Evolutionary conservation across 2,329 filamentous ascomycete genomes (phyloP).

Genomic region (Arthroderma uncinatum): DNA sequence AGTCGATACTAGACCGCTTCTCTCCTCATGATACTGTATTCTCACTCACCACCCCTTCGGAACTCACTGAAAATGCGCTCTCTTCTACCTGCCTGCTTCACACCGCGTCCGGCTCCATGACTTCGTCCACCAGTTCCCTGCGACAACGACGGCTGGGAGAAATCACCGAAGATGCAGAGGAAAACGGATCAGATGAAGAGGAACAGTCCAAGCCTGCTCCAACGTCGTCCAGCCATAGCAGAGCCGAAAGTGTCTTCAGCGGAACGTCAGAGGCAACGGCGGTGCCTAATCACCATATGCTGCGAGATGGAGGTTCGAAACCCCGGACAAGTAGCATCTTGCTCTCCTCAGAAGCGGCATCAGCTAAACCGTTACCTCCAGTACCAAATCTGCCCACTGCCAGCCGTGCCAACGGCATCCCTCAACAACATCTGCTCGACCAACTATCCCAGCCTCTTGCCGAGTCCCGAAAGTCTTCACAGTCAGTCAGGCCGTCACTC

Average conservation of each 20-base stretch:
- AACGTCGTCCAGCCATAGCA: background rate
- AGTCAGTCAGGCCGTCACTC: slow-evolving; percentile 35
- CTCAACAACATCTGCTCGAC: slow-evolving; percentile 24
- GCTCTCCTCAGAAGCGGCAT: slow-evolving; percentile 3
- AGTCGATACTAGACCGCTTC: slow-evolving; percentile 46
- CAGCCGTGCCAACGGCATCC: slow-evolving; percentile 13
- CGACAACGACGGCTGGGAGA: slow-evolving; percentile 70
- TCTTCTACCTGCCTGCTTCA: slow-evolving; percentile 83
- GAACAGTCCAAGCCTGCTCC: slow-evolving; percentile 18
- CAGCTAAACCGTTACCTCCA: slow-evolving; percentile 12
- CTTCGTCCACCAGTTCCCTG: slow-evolving; percentile 71
- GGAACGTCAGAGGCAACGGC: slow-evolving; percentile 15
- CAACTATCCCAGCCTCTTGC: slow-evolving; percentile 27
- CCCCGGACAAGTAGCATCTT: background rate
- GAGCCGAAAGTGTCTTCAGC: slow-evolving; percentile 17
- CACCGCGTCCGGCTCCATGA: slow-evolving; percentile 73
- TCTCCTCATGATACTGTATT: slow-evolving; percentile 79
- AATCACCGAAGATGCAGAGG: slow-evolving; percentile 87
- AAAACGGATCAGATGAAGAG: slow-evolving; percentile 53
- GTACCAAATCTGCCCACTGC: slow-evolving; percentile 17
- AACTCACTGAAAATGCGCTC: slow-evolving; percentile 77
- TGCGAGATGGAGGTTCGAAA: background rate
- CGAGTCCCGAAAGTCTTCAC: slow-evolving; percentile 30
- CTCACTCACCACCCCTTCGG: slow-evolving; percentile 60
- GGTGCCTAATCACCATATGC: slow-evolving; percentile 10